Evolutionary conservation across 2,329 filamentous ascomycete species (phyloP).

Genomic region (Fusarium oxysporum): DNA sequence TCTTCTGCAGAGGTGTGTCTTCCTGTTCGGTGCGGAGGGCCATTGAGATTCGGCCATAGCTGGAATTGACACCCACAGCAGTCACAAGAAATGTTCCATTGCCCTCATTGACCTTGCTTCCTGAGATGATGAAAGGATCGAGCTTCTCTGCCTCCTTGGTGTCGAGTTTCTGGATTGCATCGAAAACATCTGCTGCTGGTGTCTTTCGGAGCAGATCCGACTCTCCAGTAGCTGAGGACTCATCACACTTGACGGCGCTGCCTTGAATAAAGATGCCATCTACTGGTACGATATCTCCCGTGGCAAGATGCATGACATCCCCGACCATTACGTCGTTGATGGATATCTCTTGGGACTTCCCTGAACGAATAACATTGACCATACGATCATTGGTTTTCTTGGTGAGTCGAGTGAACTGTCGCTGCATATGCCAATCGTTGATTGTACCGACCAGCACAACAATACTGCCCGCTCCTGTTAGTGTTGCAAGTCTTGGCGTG

Average conservation of each 20-base stretch:
- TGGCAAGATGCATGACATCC: conserved; percentile 75
- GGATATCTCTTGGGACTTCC: conserved; percentile 71
- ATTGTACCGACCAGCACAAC: conserved; percentile 71
- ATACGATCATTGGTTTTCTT: conserved; percentile 71
- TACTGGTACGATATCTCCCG: conserved; percentile 76
- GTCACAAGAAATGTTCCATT: conserved; percentile 66
- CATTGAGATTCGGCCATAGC: conserved; percentile 67
- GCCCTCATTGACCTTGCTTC: conserved; percentile 65
- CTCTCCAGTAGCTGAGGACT: conserved; percentile 79
- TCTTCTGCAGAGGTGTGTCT: conserved; percentile 66
- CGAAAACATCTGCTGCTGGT: conserved; percentile 67
- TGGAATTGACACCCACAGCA: conserved; percentile 66
- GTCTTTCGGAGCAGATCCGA: conserved; percentile 79
- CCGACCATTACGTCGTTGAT: conserved; percentile 76
- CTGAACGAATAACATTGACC: conserved; percentile 75
- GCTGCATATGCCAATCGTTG: conserved; percentile 77
- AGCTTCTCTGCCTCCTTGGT: conserved; percentile 58
- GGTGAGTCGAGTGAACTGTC: conserved; percentile 73
- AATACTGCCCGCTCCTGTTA: conserved; percentile 52
- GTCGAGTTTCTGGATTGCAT: conserved; percentile 61
- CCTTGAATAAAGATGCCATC: conserved; percentile 75
- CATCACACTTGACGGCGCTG: conserved; percentile 70
- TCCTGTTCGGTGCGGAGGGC: conserved; percentile 63
- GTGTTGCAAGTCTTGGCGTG: conserved; percentile 50
- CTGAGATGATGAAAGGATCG: conserved; percentile 74